A percentile compares a stretch with the other conserved stretches of the same genome.
phyloP scores from a whole-genome alignment of 2,329 filamentous ascomycete species.

The Diaporthe sp. region DNA sequence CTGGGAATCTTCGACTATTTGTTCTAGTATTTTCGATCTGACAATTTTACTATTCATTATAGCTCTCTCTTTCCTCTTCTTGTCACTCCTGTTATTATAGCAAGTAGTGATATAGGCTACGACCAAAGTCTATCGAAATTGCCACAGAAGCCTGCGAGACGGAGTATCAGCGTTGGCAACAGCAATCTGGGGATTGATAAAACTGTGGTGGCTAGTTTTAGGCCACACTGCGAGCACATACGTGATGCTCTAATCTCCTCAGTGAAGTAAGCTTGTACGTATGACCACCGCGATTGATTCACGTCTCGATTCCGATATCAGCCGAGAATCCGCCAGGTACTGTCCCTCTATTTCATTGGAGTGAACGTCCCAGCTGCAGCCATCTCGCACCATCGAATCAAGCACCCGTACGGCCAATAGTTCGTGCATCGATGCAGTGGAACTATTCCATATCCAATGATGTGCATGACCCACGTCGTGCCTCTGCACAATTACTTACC shows the following conservation, averaged over 20 bases:
- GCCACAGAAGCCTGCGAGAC: no score
- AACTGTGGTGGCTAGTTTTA: no score
- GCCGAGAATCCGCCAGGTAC: background rate
- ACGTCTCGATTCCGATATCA: background rate
- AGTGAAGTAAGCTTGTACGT: background rate
- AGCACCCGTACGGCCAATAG: slow-evolving; percentile 5
- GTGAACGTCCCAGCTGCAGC: background rate
- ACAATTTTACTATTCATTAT: no score
- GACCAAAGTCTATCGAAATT: no score
- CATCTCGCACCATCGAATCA: slow-evolving; percentile 1
- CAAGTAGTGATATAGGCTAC: no score
- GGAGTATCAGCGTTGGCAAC: no score
- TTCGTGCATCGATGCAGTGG: slow-evolving; percentile 22
- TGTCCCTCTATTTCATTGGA: background rate
- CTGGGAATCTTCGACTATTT: no score
- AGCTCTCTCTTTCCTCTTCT: no score
- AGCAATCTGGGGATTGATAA: no score
- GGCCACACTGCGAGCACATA: background rate
- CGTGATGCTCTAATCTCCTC: background rate
- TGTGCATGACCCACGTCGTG: background rate
- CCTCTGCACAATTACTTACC: background rate
- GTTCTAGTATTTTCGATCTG: no score
- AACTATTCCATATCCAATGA: slow-evolving; percentile 23
- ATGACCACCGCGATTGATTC: background rate
- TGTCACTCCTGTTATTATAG: no score